These are phyloP conservation scores for Macrolepiota dolichaula DNA, from an alignment of 768 basidiomycete species.

Conservation along the genomic window DNA sequence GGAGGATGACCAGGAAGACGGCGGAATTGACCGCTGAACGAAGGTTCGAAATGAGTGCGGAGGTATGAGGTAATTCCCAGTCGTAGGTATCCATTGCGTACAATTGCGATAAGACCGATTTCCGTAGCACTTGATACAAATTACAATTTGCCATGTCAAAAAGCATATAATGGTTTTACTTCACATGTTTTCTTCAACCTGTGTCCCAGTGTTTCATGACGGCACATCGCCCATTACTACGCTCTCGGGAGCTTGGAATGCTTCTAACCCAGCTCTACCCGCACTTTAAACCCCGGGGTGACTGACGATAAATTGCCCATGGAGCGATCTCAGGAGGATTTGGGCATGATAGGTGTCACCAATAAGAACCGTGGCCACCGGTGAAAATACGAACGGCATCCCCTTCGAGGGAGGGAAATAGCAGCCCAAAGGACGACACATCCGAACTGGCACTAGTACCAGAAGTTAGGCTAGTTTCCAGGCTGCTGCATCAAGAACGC, in stretches of 20 bases:
- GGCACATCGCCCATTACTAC: slow-evolving; percentile 36
- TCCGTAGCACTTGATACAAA: slow-evolving; percentile 29
- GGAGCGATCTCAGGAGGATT: slow-evolving; percentile 26
- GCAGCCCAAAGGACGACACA: slow-evolving; percentile 36
- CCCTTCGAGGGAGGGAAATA: slow-evolving; percentile 32
- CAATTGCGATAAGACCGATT: slow-evolving; percentile 33
- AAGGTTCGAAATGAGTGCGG: slow-evolving; percentile 29
- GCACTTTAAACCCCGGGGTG: slow-evolving; percentile 20
- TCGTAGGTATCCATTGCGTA: slow-evolving; percentile 26
- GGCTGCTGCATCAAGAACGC: slow-evolving; percentile 5
- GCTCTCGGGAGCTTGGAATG: slow-evolving; percentile 27
- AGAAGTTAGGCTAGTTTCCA: background rate
- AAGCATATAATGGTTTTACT: slow-evolving; percentile 19
- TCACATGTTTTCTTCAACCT: slow-evolving; percentile 34
- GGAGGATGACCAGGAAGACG: slow-evolving; percentile 29
- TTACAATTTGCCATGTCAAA: background rate
- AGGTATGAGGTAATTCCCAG: slow-evolving; percentile 35
- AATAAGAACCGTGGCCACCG: slow-evolving; percentile 32
- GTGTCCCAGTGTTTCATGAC: slow-evolving; percentile 41
- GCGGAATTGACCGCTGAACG: slow-evolving; percentile 21
- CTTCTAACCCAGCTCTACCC: slow-evolving; percentile 23
- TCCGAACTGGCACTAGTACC: slow-evolving; percentile 17
- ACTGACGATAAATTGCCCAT: too few species aligned
- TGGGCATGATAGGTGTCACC: slow-evolving; percentile 22
- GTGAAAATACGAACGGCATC: slow-evolving; percentile 33